These are phyloP conservation scores for Typha latifolia DNA, from an alignment of 176 grass and related monocot genomes.

Conservation along the genomic window DNA sequence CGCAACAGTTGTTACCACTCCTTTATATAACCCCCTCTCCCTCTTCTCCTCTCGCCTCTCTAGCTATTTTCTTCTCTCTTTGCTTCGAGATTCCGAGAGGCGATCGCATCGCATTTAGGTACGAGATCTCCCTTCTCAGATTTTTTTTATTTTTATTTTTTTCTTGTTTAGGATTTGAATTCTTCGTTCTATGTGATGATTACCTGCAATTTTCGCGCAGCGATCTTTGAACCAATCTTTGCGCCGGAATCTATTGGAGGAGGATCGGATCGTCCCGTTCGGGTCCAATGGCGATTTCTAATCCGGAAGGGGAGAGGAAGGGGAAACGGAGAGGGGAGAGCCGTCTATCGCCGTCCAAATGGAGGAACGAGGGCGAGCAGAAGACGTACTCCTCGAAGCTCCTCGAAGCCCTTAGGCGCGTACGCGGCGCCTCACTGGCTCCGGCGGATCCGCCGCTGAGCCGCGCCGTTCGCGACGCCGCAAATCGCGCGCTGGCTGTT, in stretches of 20 bases:
- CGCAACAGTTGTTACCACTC: not conserved
- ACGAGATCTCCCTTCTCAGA: not conserved
- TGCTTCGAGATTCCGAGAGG: not conserved
- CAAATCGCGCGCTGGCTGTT: slow-evolving; percentile 62
- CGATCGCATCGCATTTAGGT: not conserved
- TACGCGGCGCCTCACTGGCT: slow-evolving; percentile 19
- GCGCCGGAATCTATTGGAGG: not conserved
- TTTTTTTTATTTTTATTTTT: not conserved
- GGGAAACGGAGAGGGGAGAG: slow-evolving; percentile 35
- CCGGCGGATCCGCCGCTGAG: not conserved
- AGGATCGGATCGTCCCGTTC: not conserved
- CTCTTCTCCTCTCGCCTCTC: not conserved
- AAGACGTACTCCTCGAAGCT: slow-evolving; percentile 87
- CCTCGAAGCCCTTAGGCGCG: slow-evolving; percentile 57
- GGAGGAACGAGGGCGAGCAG: slow-evolving; percentile 72
- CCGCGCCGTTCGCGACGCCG: slow-evolving; percentile 45
- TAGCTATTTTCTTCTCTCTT: not conserved
- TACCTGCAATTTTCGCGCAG: not conserved
- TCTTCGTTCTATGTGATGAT: not conserved
- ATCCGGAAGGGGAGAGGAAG: slow-evolving; percentile 26
- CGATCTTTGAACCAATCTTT: not conserved
- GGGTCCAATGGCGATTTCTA: not conserved
- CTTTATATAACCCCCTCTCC: not conserved
- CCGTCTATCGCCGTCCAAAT: slow-evolving; percentile 28
- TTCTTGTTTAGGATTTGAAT: not conserved